These are phyloP conservation scores for Marchantia polymorpha DNA, from an alignment of 225 moss, liverwort and hornwort genomes.

Conservation along the genomic window DNA sequence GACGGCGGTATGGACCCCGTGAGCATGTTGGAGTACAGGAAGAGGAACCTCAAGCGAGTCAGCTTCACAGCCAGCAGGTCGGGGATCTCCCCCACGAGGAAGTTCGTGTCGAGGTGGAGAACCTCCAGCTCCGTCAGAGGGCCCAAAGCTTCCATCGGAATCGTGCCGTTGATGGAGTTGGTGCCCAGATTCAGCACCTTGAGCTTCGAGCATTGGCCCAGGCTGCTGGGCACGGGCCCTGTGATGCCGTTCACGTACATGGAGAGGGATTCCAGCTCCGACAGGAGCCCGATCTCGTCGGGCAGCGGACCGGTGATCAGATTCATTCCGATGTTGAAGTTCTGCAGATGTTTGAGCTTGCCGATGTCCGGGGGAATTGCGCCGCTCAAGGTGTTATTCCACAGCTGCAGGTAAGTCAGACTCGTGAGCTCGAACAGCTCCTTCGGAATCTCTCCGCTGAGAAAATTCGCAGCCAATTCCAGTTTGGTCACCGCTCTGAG, in stretches of 20 bases:
- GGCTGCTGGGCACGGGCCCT: slow-evolving; percentile 40
- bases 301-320: slow-evolving; percentile 48
- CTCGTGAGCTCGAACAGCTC: slow-evolving; percentile 24
- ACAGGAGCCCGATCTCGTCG: slow-evolving; percentile 45
- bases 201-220: slow-evolving; percentile 38
- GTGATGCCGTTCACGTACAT: slow-evolving; percentile 47
- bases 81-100: slow-evolving; percentile 28
- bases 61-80: slow-evolving; percentile 10
- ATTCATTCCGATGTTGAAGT: slow-evolving; percentile 47
- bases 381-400: slow-evolving; percentile 23
- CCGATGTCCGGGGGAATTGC: slow-evolving; percentile 22
- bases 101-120: slow-evolving; percentile 26
- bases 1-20: slow-evolving; percentile 30
- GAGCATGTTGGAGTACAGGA: slow-evolving; percentile 26
- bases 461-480: slow-evolving; percentile 15
- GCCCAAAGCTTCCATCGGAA: slow-evolving; percentile 21
- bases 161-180: slow-evolving; percentile 23
- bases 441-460: slow-evolving; percentile 26
- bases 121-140: slow-evolving; percentile 20
- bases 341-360: slow-evolving; percentile 25
- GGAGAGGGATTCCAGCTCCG: slow-evolving; percentile 39
- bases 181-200: slow-evolving; percentile 31
- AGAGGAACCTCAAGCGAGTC: slow-evolving; percentile 17
- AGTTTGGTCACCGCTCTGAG: slow-evolving; percentile 4
- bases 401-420: slow-evolving; percentile 21